Base-by-base conservation (phyloP, 1,284 basidiomycete genomes). In the Lignosus rhinocerotis region DNA sequence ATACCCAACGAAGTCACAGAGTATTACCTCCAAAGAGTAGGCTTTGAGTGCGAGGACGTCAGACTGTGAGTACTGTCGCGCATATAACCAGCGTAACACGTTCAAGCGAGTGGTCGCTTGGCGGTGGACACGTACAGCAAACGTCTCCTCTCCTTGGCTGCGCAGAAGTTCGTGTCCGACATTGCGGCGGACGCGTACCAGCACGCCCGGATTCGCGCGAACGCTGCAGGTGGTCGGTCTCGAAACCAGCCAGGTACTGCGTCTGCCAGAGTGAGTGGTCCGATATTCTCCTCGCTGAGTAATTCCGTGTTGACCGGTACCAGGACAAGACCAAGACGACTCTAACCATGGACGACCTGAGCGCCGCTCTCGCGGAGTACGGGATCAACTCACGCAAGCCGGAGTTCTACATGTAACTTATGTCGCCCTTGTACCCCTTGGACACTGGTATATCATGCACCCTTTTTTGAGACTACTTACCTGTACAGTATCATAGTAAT, bases 1-100 rank as follows among this genome's bases (percentile, higher is more conserved):
- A 95, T 99, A 66, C 97, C 97, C 1, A 97, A 96, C 72, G 95
- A 99, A 73, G 95, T 99, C 14, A 97, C 96, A 4, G 94, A 98
- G 70, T 98, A 96, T 75, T 99, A 98, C 75, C 85, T 99, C 10
- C 95, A 99, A 74, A 83, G 90, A 60, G 93, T 96, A 19, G 97
- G 97, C 0, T 98, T 99, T 73, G 96, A 98, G 69, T 96, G 93
- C 71, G 89, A 95, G 63, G 96, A 99, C 72, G 86, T 94, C 30
- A 84, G 94, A 67, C 74, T 98, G 94, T 96, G 69, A 72, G 88
- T 80, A 52, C 25, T 38, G 38, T 51, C 41, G 31, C 34, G 36
- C 36, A 43, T 60, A 51, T 54, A 55, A 11, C 36, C 34, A 33
- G 38, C 43, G 33, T 32, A 33, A 17, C 32, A 41, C 49, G 47